A percentile compares a stretch with the other conserved stretches of the same genome.
Evolutionary conservation across 2,329 filamentous ascomycete species (phyloP).

Genomic region (Cladosporium austrohemisphaericum): DNA sequence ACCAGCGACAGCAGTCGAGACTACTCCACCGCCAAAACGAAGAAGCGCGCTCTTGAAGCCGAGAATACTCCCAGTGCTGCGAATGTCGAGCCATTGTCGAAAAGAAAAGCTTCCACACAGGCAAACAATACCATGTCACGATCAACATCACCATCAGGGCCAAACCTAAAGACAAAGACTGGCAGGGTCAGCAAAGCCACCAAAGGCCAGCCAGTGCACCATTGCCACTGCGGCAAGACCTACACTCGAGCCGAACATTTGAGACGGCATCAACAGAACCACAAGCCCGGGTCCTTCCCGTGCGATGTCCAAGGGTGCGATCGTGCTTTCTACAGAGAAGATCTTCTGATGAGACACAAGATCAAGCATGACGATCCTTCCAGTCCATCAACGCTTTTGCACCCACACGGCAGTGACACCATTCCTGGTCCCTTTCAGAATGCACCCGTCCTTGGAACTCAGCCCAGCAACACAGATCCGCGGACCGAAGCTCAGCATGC

Average conservation of each 20-base stretch:
- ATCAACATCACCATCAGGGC: slow-evolving; percentile 30
- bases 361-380: slow-evolving; percentile 32
- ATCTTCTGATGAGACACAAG: slow-evolving; percentile 44
- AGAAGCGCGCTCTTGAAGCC: background rate
- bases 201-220: slow-evolving; percentile 45
- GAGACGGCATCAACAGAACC: slow-evolving; percentile 47
- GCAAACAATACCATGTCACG: slow-evolving; percentile 29
- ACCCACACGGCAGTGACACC: background rate
- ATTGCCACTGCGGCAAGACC: slow-evolving; percentile 45
- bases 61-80: background rate
- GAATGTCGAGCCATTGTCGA: background rate
- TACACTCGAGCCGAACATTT: slow-evolving; percentile 48
- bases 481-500: background rate
- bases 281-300: slow-evolving; percentile 39
- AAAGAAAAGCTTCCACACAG: background rate
- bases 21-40: background rate
- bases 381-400: background rate
- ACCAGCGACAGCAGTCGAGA: background rate
- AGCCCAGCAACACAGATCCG: too few species aligned
- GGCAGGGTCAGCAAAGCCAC: slow-evolving; percentile 47
- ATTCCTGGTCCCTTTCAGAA: background rate
- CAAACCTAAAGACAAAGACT: slow-evolving; percentile 42
- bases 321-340: slow-evolving; percentile 42
- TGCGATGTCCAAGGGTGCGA: slow-evolving; percentile 42
- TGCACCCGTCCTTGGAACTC: too few species aligned